Evolutionary conservation across 257 asterid genomes (phyloP), one percentile per base, ranked within the genome.

Genomic region (Striga asiatica): DNA sequence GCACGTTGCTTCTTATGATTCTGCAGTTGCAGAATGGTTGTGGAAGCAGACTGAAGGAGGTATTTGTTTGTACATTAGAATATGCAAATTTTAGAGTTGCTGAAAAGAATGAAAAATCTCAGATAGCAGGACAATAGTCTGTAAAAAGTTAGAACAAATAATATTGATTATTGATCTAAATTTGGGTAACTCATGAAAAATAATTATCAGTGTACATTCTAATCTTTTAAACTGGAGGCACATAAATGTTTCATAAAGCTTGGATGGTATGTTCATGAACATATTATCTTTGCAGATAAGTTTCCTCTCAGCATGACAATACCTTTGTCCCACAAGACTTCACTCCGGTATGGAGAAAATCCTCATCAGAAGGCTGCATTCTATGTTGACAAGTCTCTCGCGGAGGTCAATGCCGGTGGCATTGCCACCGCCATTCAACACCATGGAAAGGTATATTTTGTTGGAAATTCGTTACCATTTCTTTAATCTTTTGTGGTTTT

Each of bases 1-100:
- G 71, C 97, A 92, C 61, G 89, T 80, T 50, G 97, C 97, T 76
- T 84, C 94, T n/a, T 92, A 88, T 70, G 97, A 92, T 64, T 80
- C 98, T 58, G 98, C 98, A 66, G 97, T 92, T 69, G 87, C 98
- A 25, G 97, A 92, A 58, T 92, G 98, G 97, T 63, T 91, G 69
- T 88, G 97, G 96, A 87, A 88, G 79, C 94, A 84, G 72, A 79
- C 89, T 42, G 80, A 70, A 78, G 95, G 98, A 37, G 43, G 43
- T 37, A 37, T 37, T 37, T 37, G 87, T 73, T 21, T 19, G 27
- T 67, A n/a, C n/a, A n/a, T n/a, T 56, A 34, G 17, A 56, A 23
- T 23, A 58, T 11, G n/a, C 29, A 34, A 14, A 52, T 16, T 9
- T n/a, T 10, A 43, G 8, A 11, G 51, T 41, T 28, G 21, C 10